A percentile compares a stretch with the other conserved stretches of the same genome.
Conservation (phyloP, 2,329 filamentous ascomycete genomes). For the Beauveria sp. region DNA sequence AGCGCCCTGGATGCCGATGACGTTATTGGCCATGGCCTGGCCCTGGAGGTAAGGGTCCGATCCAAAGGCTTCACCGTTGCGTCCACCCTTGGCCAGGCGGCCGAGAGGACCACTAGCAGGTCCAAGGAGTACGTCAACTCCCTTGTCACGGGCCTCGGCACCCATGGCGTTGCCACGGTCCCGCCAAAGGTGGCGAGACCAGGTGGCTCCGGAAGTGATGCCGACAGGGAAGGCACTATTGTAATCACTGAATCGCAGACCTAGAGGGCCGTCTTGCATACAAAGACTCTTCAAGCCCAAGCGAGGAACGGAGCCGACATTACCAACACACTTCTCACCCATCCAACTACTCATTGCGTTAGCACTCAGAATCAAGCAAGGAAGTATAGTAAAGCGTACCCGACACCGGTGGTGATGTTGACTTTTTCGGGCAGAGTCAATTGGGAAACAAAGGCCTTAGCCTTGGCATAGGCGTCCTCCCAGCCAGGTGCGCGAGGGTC, state of each 20-base stretch:
- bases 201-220: conserved; percentile 75
- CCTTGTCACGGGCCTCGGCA: conserved; percentile 64
- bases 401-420: conserved; percentile 86
- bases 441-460: conserved; percentile 71
- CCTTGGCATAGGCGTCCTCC: conserved; percentile 68
- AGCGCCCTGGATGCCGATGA: conserved; percentile 73
- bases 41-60: conserved; percentile 71
- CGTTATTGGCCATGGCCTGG: conserved; percentile 61
- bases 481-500: conserved; percentile 64
- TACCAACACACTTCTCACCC: conserved; percentile 69
- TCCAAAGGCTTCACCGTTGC: conserved; percentile 61
- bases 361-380: neutral
- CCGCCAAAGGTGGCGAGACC: conserved; percentile 62
- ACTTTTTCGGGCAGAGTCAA: conserved; percentile 85
- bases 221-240: conserved; percentile 75
- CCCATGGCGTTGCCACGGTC: conserved; percentile 41
- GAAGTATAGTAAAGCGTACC: conserved; percentile 43
- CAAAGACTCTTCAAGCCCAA: conserved; percentile 69
- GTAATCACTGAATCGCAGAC: conserved; percentile 70
- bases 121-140: conserved; percentile 62
- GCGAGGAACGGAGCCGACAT: conserved; percentile 62
- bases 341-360: conserved; percentile 24
- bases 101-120: conserved; percentile 42
- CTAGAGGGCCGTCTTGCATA: conserved; percentile 78
- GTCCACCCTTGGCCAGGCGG: conserved; percentile 37